phyloP scores from a whole-genome alignment of 352 stramenopile species.

The Phytopythium vexans region DNA sequence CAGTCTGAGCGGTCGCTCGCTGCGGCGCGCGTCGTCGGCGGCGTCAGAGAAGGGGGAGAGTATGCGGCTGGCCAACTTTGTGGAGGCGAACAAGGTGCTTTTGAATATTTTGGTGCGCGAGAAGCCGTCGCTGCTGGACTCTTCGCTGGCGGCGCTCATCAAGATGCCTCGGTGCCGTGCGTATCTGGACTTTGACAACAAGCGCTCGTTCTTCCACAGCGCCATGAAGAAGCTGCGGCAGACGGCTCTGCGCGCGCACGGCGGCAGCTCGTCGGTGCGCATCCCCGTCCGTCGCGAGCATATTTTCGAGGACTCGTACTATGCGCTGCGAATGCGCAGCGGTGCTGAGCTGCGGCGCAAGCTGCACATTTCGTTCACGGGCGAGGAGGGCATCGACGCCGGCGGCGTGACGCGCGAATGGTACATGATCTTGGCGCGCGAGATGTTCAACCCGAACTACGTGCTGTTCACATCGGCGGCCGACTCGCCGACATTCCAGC shows the following conservation, averaged over 20 bases:
- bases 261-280: slow-evolving; percentile 88
- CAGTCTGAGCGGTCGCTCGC: slow-evolving; percentile 14
- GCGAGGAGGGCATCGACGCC: slow-evolving; percentile 98
- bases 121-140: slow-evolving; percentile 95
- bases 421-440: slow-evolving; percentile 98
- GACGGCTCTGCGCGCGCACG: slow-evolving; percentile 74
- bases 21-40: slow-evolving; percentile 38
- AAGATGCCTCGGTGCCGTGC: slow-evolving; percentile 93
- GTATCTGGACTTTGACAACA: slow-evolving; percentile 99
- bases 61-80: slow-evolving; percentile 89
- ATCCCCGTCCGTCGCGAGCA: slow-evolving; percentile 92
- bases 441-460: slow-evolving; percentile 99
- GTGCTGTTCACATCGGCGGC: slow-evolving; percentile 98
- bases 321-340: slow-evolving; percentile 95
- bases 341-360: slow-evolving; percentile 96
- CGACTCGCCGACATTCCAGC: slow-evolving; percentile 99
- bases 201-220: slow-evolving; percentile 98
- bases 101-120: slow-evolving; percentile 97
- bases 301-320: slow-evolving; percentile 99
- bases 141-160: slow-evolving; percentile 94
- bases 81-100: slow-evolving; percentile 94
- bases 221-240: slow-evolving; percentile 91
- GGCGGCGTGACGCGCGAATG: slow-evolving; percentile 98
- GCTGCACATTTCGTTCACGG: slow-evolving; percentile 97
- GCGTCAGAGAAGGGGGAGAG: slow-evolving; percentile 52